phyloP scores from a whole-genome alignment of 495 filamentous ascomycete species.

The Xylaria acuta region DNA sequence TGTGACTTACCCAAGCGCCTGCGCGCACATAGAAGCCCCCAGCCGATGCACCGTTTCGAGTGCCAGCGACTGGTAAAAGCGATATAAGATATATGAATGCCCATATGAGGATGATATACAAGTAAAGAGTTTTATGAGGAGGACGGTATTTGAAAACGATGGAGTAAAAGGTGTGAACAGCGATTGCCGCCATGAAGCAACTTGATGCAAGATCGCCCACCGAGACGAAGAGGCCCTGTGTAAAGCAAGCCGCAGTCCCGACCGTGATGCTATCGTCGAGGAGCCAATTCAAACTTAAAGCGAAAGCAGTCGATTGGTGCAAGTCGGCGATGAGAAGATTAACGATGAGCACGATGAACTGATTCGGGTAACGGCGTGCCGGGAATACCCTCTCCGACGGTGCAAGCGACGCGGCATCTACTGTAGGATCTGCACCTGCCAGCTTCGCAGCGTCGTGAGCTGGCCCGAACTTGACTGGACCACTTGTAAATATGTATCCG shows the following conservation, averaged over 20 bases:
- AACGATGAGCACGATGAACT: conserved; percentile 75
- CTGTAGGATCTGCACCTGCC: not conserved
- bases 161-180: conserved; percentile 70
- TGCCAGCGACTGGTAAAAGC: conserved; percentile 58
- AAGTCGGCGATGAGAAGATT: conserved; percentile 78
- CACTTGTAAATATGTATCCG: conserved; percentile 17
- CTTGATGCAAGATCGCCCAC: conserved; percentile 73
- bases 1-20: conserved; percentile 63
- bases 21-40: conserved; percentile 67
- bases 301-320: conserved; percentile 71
- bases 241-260: conserved; percentile 65
- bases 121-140: conserved; percentile 59
- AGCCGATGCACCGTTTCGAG: conserved; percentile 51
- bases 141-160: conserved; percentile 66
- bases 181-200: conserved; percentile 73
- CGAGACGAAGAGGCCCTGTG: conserved; percentile 74
- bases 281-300: conserved; percentile 70
- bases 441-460: conserved; percentile 31
- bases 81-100: conserved; percentile 63
- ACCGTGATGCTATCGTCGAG: conserved; percentile 60
- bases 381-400: conserved; percentile 36
- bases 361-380: conserved; percentile 53
- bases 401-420: conserved; percentile 9
- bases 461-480: conserved; percentile 31
- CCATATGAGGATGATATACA: conserved; percentile 61